Conservation (phyloP, 2,329 filamentous ascomycete species). For the Fusarium napiforme region DNA sequence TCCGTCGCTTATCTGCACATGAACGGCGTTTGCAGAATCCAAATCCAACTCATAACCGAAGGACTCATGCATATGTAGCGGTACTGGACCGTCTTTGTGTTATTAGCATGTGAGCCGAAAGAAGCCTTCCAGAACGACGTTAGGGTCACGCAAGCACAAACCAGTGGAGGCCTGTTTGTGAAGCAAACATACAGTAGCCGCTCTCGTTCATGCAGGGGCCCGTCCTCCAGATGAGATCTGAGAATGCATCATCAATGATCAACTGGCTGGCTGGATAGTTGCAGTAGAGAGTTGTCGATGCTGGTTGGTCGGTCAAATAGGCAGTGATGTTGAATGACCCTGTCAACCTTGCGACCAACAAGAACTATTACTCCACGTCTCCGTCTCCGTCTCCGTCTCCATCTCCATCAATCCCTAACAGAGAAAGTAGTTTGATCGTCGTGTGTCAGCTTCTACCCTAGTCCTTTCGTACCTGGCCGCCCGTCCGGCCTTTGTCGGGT, state of each 20-base stretch:
- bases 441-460: constrained; percentile 19
- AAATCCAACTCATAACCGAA: not conserved
- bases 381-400: constrained; percentile 4
- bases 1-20: constrained; percentile 45
- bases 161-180: constrained; percentile 8
- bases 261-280: constrained; percentile 10
- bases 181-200: constrained; percentile 1
- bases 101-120: constrained; percentile 16
- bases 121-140: constrained; percentile 41
- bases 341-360: constrained; percentile 10
- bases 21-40: constrained; percentile 21
- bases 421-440: constrained; percentile 19
- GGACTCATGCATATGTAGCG: constrained; percentile 19
- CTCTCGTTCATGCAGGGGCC: constrained; percentile 25
- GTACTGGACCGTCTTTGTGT: not conserved
- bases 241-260: constrained; percentile 5
- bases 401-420: constrained; percentile 11
- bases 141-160: constrained; percentile 10
- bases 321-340: not conserved
- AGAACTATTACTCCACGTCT: constrained; percentile 18
- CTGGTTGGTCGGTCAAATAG: constrained; percentile 1
- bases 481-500: not conserved
- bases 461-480: constrained; percentile 1
- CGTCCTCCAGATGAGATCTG: constrained; percentile 9
- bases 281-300: not conserved